A percentile compares a stretch with the other conserved stretches of the same genome.
Conservation (phyloP, 306 rosid genomes). For the Chamaecrista fasciculata region DNA sequence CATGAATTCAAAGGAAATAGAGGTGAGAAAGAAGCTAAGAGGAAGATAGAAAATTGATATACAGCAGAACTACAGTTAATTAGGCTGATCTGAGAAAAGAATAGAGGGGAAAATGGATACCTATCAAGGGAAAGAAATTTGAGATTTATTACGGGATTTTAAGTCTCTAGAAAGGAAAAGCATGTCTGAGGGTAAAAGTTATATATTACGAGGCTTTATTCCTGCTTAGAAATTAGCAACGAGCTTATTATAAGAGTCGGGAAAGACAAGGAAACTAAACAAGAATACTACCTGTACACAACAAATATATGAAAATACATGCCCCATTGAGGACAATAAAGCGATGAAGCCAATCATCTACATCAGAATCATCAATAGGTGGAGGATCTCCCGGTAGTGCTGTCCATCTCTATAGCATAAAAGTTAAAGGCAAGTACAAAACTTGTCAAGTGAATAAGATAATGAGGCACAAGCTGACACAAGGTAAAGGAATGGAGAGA, state of each 20-base stretch:
- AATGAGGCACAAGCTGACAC: not conserved
- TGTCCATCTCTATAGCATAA: constrained; percentile 63
- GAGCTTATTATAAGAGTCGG: not conserved
- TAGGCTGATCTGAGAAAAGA: not conserved
- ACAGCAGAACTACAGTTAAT: not conserved
- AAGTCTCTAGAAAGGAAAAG: not conserved
- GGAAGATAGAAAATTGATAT: not conserved
- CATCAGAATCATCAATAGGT: constrained; percentile 68
- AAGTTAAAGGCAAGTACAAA: constrained; percentile 4
- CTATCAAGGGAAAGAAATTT: not conserved
- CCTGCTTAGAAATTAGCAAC: not conserved
- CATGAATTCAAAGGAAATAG: not conserved
- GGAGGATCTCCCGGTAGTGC: constrained; percentile 86
- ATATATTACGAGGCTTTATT: not conserved
- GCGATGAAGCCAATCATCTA: constrained; percentile 95
- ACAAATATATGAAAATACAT: constrained; percentile 67
- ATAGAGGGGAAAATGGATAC: not conserved
- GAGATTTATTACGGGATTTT: too few relatives aligned
- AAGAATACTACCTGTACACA: constrained; percentile 59
- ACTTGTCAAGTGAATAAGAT: constrained; percentile 6
- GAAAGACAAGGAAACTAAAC: constrained; percentile 14
- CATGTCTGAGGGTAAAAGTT: not conserved
- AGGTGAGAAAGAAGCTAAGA: not conserved
- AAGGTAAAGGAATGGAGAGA: constrained; percentile 23
- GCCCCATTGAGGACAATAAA: constrained; percentile 76